Base-by-base conservation (phyloP, 129 eudicot species). In the Flaveria bidentis region DNA sequence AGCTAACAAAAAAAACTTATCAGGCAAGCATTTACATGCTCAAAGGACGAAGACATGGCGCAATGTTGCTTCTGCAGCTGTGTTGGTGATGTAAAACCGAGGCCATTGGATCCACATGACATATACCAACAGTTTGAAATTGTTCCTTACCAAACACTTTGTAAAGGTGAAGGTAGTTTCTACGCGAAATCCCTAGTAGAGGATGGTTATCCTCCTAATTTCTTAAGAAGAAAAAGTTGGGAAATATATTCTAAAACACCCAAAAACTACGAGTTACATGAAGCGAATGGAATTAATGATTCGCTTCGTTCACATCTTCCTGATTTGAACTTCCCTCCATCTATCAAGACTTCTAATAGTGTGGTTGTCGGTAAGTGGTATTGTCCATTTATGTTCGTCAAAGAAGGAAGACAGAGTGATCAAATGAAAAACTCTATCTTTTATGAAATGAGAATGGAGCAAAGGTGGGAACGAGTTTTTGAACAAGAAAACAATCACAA, bases 331-430 rank as follows among this genome's bases (percentile, higher is more conserved):
- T 77, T 82, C 50, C 75, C 86, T 9, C 39, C 53, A 9, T 73
- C 87, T 0, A n/a, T 36, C 12, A 76, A 87, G 56, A 18, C 76
- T 77, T 85, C 91, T 6, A 60, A 77, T 9, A 20, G 73, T 1
- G 83, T 76, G 47, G 78, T 70, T 0, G 84, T 92, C 25, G 98
- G 98, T 13, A 93, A 88, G 80, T 90, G 98, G 98, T 88, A 88
- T 58, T 78, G 85, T 22, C 97, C 96, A 58, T 92, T 89, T 69
- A 62, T 92, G 76, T 92, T 92, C 46, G 74, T 92, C 18, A 83
- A 85, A 42, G 96, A 93, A 11, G 88, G 89, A 23, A 58, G 42
- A 1, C 41, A 79, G 46, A 22, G 4, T 12, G 75, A 86, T 22
- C 96, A 87, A 23, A 72, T 86, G 76, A 76, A 83, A 74, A 72